Evolutionary conservation across 306 rosid genomes (phyloP).

Genomic region (Echinosophora koreensis): DNA sequence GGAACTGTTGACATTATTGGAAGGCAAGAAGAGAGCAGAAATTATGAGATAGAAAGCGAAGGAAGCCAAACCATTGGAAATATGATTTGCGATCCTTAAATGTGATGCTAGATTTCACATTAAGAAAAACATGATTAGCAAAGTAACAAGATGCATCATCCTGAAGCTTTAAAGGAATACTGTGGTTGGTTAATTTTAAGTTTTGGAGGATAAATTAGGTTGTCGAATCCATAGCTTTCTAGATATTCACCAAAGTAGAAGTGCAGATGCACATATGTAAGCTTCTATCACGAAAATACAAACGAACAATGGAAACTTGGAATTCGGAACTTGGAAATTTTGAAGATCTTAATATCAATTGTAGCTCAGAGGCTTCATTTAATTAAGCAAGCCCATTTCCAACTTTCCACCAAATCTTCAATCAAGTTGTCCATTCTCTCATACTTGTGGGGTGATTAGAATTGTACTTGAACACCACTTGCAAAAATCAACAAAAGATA

Average conservation of each 20-base stretch:
- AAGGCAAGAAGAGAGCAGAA: too few species aligned
- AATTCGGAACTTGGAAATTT: not conserved
- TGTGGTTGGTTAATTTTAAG: conserved; percentile 2
- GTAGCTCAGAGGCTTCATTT: not conserved
- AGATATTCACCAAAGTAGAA: not conserved
- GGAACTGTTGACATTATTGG: too few species aligned
- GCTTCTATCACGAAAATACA: not conserved
- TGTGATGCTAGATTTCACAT: too few species aligned
- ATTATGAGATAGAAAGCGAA: too few species aligned
- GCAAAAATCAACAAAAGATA: not conserved
- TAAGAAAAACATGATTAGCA: too few species aligned
- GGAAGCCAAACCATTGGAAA: too few species aligned
- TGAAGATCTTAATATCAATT: not conserved
- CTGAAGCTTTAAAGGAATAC: not conserved
- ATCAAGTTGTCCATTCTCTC: not conserved
- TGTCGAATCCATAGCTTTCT: not conserved
- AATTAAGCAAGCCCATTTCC: not conserved
- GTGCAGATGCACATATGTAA: not conserved
- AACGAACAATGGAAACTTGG: not conserved
- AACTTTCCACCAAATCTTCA: not conserved
- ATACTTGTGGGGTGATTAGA: not conserved
- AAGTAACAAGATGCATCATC: too few species aligned
- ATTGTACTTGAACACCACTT: not conserved
- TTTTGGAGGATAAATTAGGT: not conserved
- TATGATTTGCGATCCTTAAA: too few species aligned